A percentile compares a stretch with the other conserved stretches of the same genome.
These are phyloP conservation scores for Imleria badia DNA, from an alignment of 768 basidiomycete species.

Conservation along the genomic window DNA sequence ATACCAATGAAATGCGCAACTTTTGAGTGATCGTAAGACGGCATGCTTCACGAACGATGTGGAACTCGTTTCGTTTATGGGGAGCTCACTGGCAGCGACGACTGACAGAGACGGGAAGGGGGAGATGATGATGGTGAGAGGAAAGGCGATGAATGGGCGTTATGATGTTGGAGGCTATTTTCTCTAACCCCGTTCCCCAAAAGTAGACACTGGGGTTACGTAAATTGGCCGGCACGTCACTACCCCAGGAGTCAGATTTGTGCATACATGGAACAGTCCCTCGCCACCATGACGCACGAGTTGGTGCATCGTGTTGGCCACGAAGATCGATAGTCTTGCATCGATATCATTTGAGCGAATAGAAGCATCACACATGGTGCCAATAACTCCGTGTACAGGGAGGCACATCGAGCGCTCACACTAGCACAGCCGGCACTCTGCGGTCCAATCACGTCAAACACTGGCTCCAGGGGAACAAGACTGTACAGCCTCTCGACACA, in stretches of 20 bases:
- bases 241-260: background rate
- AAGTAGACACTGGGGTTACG: conserved; percentile 34
- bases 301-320: conserved; percentile 10
- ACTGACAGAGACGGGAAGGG: conserved; percentile 5
- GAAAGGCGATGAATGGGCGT: conserved; percentile 3
- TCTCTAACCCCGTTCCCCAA: conserved; percentile 27
- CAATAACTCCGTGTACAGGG: background rate
- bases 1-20: conserved; percentile 65
- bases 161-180: conserved; percentile 19
- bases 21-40: conserved; percentile 54
- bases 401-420: conserved; percentile 28
- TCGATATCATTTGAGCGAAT: conserved; percentile 9
- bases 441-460: conserved; percentile 10
- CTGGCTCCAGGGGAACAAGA: background rate
- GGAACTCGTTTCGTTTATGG: conserved; percentile 8
- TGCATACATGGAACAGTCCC: background rate
- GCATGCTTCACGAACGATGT: conserved; percentile 20
- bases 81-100: background rate
- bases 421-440: background rate
- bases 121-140: conserved; percentile 23
- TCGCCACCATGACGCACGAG: background rate
- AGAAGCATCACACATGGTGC: conserved; percentile 4
- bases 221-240: conserved; percentile 8
- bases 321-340: conserved; percentile 12
- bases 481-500: background rate